These are phyloP conservation scores for Mycena metata DNA, from an alignment of 768 basidiomycete species.

Conservation along the genomic window DNA sequence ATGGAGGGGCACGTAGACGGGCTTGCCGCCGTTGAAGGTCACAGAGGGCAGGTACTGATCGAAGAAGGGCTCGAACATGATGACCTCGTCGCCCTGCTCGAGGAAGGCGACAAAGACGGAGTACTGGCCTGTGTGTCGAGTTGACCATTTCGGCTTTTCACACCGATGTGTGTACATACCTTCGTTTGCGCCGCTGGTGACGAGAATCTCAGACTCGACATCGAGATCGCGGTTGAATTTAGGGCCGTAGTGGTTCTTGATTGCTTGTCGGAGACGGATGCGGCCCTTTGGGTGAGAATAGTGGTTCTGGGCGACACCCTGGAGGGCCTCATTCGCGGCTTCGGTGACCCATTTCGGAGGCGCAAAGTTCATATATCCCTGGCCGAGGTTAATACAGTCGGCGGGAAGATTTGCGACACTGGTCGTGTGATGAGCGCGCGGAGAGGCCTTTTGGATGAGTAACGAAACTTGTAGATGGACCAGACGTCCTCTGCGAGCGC, in stretches of 20 bases:
- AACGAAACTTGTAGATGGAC: constrained; percentile 83
- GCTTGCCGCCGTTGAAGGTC: constrained; percentile 93
- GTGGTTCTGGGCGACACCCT: constrained; percentile 76
- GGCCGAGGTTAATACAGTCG: constrained; percentile 97
- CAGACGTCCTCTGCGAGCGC: constrained; percentile 89
- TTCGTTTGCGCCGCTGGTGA: constrained; percentile 98
- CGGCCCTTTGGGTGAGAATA: constrained; percentile 94
- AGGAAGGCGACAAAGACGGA: constrained; percentile 93
- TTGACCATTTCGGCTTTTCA: neutral
- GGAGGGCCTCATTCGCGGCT: constrained; percentile 79
- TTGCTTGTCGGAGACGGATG: constrained; percentile 87
- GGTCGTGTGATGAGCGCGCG: constrained; percentile 22
- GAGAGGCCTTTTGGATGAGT: constrained; percentile 27
- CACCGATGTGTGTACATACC: constrained; percentile 58
- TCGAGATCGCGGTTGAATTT: constrained; percentile 79
- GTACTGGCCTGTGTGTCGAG: constrained; percentile 81
- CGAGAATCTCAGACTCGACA: constrained; percentile 89
- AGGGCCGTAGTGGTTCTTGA: constrained; percentile 83
- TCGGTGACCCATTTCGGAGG: constrained; percentile 86
- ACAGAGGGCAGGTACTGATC: constrained; percentile 96
- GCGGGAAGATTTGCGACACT: constrained; percentile 90
- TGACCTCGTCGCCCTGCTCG: constrained; percentile 94
- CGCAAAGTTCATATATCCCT: constrained; percentile 93
- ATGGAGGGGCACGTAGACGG: constrained; percentile 95
- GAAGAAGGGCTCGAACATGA: constrained; percentile 99